phyloP scores from a whole-genome alignment of 345 rosid genomes.

The Citrus maxima region DNA sequence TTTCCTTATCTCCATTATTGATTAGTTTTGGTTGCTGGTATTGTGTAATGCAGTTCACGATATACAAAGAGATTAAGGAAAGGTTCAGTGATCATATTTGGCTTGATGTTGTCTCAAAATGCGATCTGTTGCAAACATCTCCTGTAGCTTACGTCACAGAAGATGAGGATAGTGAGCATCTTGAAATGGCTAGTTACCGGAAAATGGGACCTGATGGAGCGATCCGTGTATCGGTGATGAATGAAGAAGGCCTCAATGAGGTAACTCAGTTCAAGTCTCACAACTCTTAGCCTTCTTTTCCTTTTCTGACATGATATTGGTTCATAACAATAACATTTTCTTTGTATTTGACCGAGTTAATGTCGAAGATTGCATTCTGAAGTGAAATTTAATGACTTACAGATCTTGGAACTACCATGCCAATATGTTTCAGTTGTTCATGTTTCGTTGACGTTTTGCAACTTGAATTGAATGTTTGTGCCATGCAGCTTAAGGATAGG shows the following conservation, averaged over 20 bases:
- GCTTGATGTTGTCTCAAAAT: constrained; percentile 88
- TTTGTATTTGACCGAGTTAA: neutral
- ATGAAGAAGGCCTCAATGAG: constrained; percentile 63
- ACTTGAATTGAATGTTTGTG: constrained; percentile 11
- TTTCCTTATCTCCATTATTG: neutral
- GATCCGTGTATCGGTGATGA: constrained; percentile 64
- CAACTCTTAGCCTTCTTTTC: neutral
- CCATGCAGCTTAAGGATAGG: constrained; percentile 52
- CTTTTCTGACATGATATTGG: neutral
- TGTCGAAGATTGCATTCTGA: neutral
- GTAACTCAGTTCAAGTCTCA: constrained; percentile 25
- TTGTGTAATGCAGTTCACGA: constrained; percentile 50
- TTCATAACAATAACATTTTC: neutral
- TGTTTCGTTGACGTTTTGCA: neutral
- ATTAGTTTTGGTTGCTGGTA: neutral
- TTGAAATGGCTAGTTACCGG: constrained; percentile 53
- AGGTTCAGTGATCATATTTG: constrained; percentile 69
- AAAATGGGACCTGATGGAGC: constrained; percentile 72
- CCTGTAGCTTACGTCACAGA: constrained; percentile 56
- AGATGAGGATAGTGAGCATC: constrained; percentile 38
- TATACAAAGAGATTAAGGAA: constrained; percentile 77
- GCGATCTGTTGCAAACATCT: constrained; percentile 67
- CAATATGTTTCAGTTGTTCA: neutral
- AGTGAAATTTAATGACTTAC: neutral
- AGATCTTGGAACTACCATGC: neutral